phyloP scores from a whole-genome alignment of 768 basidiomycete genomes.

The Crucibulum laeve region DNA sequence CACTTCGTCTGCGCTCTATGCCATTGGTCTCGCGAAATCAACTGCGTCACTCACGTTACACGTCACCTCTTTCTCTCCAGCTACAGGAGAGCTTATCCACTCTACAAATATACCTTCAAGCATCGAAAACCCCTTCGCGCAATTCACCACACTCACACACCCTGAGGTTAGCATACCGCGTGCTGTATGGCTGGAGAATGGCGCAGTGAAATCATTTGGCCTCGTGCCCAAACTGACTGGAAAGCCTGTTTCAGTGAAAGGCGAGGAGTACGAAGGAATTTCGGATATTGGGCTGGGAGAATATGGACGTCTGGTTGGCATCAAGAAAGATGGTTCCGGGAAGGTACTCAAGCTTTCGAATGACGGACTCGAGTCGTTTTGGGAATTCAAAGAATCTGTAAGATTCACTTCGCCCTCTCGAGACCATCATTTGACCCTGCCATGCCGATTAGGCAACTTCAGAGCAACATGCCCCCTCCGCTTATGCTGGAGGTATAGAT shows the following conservation, averaged over 20 bases:
- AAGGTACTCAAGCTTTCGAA: constrained; percentile 48
- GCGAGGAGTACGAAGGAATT: constrained; percentile 44
- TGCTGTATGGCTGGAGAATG: constrained; percentile 54
- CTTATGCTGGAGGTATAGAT: constrained; percentile 56
- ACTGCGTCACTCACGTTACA: constrained; percentile 60
- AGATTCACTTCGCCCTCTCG: constrained; percentile 13
- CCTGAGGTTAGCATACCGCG: constrained; percentile 20
- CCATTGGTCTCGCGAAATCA: constrained; percentile 48
- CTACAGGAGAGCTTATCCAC: constrained; percentile 47
- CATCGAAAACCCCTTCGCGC: constrained; percentile 26
- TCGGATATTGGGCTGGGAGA: constrained; percentile 57
- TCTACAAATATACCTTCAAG: constrained; percentile 51
- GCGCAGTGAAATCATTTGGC: constrained; percentile 40
- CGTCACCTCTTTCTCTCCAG: constrained; percentile 53
- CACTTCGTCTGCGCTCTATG: constrained; percentile 51
- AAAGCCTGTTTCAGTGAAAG: constrained; percentile 39
- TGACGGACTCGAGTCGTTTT: constrained; percentile 37
- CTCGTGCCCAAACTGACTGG: constrained; percentile 49
- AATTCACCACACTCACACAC: constrained; percentile 22
- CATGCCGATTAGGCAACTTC: constrained; percentile 31
- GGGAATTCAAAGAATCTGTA: constrained; percentile 57
- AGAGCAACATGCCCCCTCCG: constrained; percentile 36
- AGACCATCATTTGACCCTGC: background rate
- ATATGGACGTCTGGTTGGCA: constrained; percentile 57
- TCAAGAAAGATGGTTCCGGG: constrained; percentile 50